Base-by-base conservation (phyloP, 441 rosid species). In the Croton setiger region DNA sequence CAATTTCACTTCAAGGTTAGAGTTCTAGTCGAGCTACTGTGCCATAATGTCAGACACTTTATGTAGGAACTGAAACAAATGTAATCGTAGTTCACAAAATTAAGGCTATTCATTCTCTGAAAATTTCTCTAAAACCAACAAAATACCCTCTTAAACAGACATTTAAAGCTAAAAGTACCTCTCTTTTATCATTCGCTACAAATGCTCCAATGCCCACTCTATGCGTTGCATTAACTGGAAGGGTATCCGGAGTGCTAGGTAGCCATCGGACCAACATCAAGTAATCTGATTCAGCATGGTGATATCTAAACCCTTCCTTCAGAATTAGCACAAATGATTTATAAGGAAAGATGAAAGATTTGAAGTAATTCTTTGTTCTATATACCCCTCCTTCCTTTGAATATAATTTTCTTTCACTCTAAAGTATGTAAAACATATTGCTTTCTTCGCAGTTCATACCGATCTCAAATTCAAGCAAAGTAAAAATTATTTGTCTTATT, bases 201-300 rank as follows among this genome's bases (percentile, higher is more conserved):
- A 93, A 76, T 20, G 84, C 96, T 60, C 96, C 94, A 33, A 91
- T 69, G 52, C 97, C 96, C 0, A 89, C 86, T 36, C 88, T 68
- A 75, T 93, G 98, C 4, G 97, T 82, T 51, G 97, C 96, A 74
- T 91, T 87, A 49, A 69, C 69, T 20, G 94, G 97, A 60, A 91
- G 80, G 2, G 82, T 83, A 72, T 83, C 79, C 9, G 80, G 60
- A 2, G 75, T 72, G 6, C 69, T 15, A n/a, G 86, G 75, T 64
- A 93, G 82, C 98, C 98, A 93, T 33, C 71, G 51, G 2, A 87
- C 97, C 41, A 93, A 84, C 98, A 93, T 93, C 69, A 93, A 45
- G 76, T 89, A 87, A 37, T 84, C 85, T 53, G 90, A 74, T 75
- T 93, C 98, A 0, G 96, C 97, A 45, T 93, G 94, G 71, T 93